A percentile compares a stretch with the other conserved stretches of the same genome.
Evolutionary conservation across 208 protist species (phyloP).

Genomic region (Lotmaria passim): DNA sequence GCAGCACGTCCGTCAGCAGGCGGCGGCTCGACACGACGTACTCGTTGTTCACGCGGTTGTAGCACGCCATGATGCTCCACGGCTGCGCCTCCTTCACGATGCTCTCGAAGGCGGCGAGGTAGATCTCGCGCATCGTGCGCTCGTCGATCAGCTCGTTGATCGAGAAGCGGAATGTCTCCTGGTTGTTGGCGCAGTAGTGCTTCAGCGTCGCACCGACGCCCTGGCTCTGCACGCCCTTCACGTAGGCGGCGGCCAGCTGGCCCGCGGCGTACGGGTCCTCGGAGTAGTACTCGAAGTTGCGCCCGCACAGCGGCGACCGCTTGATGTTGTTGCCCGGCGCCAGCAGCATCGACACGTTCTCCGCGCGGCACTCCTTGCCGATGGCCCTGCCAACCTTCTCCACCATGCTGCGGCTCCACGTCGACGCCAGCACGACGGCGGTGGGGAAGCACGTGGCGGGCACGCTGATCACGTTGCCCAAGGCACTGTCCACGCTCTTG

Average conservation of each 20-base stretch:
- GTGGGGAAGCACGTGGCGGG: slow-evolving; percentile 34
- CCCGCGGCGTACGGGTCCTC: slow-evolving; percentile 42
- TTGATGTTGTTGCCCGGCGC: slow-evolving; percentile 32
- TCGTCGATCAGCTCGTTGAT: slow-evolving; percentile 33
- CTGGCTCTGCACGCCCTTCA: slow-evolving; percentile 40
- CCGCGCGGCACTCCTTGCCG: slow-evolving; percentile 22
- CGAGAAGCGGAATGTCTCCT: slow-evolving; percentile 32
- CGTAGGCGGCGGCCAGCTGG: slow-evolving; percentile 14
- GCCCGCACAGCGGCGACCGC: slow-evolving; percentile 39
- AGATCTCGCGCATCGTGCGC: slow-evolving; percentile 53
- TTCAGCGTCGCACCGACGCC: slow-evolving; percentile 43
- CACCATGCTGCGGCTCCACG: slow-evolving; percentile 27
- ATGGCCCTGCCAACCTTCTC: slow-evolving; percentile 5
- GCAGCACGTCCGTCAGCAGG: slow-evolving; percentile 43
- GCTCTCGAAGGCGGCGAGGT: slow-evolving; percentile 46
- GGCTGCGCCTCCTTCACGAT: slow-evolving; percentile 29
- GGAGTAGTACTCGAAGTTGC: slow-evolving; percentile 60
- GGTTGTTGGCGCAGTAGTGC: slow-evolving; percentile 57
- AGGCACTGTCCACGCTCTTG: slow-evolving; percentile 3
- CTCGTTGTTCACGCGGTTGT: slow-evolving; percentile 45
- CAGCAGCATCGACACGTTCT: slow-evolving; percentile 23
- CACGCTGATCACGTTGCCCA: background rate
- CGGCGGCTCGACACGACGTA: slow-evolving; percentile 49
- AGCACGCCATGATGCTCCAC: slow-evolving; percentile 38
- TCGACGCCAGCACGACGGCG: slow-evolving; percentile 21